phyloP scores from a whole-genome alignment of 1,139 yeast species.

The Sugiyamaella novakii region DNA sequence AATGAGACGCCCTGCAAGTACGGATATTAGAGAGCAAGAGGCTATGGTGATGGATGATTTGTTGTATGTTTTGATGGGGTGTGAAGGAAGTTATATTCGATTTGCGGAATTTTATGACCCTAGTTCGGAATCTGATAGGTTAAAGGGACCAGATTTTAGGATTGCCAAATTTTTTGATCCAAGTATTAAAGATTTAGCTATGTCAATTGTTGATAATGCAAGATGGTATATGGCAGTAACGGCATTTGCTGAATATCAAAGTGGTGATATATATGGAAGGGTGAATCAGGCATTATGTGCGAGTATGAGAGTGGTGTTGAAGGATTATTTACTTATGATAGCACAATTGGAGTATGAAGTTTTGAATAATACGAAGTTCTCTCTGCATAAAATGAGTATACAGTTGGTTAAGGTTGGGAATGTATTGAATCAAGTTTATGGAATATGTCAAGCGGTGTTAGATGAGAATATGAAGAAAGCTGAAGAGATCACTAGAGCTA shows the following conservation, averaged over 20 bases:
- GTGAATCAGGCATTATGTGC: slow-evolving; percentile 74
- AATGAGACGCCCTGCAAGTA: slow-evolving; percentile 24
- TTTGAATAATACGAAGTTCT: slow-evolving; percentile 48
- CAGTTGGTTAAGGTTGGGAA: slow-evolving; percentile 42
- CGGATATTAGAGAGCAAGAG: slow-evolving; percentile 57
- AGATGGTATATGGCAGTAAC: slow-evolving; percentile 59
- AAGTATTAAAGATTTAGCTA: slow-evolving; percentile 71
- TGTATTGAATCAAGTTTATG: slow-evolving; percentile 60
- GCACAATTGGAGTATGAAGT: slow-evolving; percentile 59
- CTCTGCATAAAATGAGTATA: slow-evolving; percentile 55
- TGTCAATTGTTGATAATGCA: slow-evolving; percentile 62
- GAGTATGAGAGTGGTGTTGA: slow-evolving; percentile 55
- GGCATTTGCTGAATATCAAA: slow-evolving; percentile 60
- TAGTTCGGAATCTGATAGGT: slow-evolving; percentile 39
- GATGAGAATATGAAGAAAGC: slow-evolving; percentile 37
- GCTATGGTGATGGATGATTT: slow-evolving; percentile 72
- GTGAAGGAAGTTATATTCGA: slow-evolving; percentile 77
- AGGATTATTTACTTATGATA: slow-evolving; percentile 52
- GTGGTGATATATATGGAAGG: slow-evolving; percentile 61
- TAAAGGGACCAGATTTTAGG: slow-evolving; percentile 74
- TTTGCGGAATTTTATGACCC: slow-evolving; percentile 65
- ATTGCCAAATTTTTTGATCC: slow-evolving; percentile 74
- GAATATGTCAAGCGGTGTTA: slow-evolving; percentile 53
- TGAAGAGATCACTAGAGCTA: slow-evolving; percentile 30
- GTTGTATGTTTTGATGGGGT: slow-evolving; percentile 67